phyloP scores from a whole-genome alignment of 345 rosid species.

The Populus deltoides region DNA sequence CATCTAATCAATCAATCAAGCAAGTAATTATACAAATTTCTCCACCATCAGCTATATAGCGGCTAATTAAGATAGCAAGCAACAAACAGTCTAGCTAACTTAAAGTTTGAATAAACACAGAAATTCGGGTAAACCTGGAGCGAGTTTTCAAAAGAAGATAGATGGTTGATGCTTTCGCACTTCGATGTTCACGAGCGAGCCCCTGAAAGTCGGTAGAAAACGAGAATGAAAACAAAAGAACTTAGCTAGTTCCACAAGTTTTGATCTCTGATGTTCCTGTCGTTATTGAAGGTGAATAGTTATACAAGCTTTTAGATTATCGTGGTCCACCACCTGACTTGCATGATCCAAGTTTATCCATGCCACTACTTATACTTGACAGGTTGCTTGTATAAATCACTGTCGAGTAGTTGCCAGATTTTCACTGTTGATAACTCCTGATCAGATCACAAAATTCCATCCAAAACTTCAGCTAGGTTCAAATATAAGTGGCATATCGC shows the following conservation, averaged over 20 bases:
- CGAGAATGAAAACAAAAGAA: neutral
- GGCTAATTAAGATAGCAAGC: neutral
- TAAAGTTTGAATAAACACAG: neutral
- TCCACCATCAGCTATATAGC: neutral
- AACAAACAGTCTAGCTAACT: neutral
- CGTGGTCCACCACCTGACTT: conserved; percentile 7
- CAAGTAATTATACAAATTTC: neutral
- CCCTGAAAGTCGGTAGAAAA: neutral
- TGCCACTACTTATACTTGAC: neutral
- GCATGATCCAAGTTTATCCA: neutral
- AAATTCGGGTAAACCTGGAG: neutral
- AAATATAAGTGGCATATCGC: neutral
- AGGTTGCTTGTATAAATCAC: neutral
- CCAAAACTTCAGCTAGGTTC: neutral
- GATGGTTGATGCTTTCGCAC: neutral
- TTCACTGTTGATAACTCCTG: neutral
- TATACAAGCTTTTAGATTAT: neutral
- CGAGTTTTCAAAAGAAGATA: neutral
- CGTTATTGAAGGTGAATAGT: neutral
- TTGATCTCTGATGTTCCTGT: neutral
- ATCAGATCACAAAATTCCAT: neutral
- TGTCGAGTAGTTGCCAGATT: neutral
- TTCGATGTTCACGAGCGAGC: neutral
- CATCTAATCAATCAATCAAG: neutral
- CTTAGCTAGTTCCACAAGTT: neutral